A percentile compares a stretch with the other conserved stretches of the same genome.
These are phyloP conservation scores for Akanthomyces muscarius DNA, from an alignment of 2,329 filamentous ascomycete species.

Conservation along the genomic window DNA sequence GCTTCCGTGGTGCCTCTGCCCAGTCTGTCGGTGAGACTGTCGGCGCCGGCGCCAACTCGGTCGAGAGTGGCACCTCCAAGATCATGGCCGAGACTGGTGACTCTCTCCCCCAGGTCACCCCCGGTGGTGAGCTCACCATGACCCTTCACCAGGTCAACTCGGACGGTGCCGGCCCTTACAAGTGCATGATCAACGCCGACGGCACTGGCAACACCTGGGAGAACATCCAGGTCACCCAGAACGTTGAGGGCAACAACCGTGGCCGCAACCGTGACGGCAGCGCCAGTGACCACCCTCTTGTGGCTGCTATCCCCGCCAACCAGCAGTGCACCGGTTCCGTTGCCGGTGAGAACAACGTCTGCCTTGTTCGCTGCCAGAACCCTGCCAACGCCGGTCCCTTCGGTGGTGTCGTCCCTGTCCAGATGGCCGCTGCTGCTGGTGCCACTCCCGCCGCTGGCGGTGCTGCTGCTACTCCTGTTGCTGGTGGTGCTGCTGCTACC, in stretches of 20 bases:
- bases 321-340: conserved; percentile 57
- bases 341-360: conserved; percentile 55
- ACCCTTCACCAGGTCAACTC: conserved; percentile 65
- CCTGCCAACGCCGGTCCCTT: conserved; percentile 58
- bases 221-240: conserved; percentile 48
- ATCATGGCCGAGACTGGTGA: conserved; percentile 56
- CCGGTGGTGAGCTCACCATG: conserved; percentile 56
- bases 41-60: conserved; percentile 50
- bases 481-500: not conserved
- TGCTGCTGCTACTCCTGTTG: not conserved
- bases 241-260: conserved; percentile 27
- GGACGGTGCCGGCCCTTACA: conserved; percentile 63
- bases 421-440: conserved; percentile 34
- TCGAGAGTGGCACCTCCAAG: conserved; percentile 51
- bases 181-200: conserved; percentile 60
- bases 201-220: conserved; percentile 52
- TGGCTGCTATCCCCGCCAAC: conserved; percentile 51
- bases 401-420: conserved; percentile 56
- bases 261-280: conserved; percentile 41
- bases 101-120: conserved; percentile 54
- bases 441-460: conserved; percentile 19
- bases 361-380: conserved; percentile 61
- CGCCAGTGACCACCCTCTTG: conserved; percentile 47
- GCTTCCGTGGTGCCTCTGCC: conserved; percentile 52
- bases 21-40: conserved; percentile 57